phyloP scores from a whole-genome alignment of 345 rosid genomes.

The Gossypium stocksii region DNA sequence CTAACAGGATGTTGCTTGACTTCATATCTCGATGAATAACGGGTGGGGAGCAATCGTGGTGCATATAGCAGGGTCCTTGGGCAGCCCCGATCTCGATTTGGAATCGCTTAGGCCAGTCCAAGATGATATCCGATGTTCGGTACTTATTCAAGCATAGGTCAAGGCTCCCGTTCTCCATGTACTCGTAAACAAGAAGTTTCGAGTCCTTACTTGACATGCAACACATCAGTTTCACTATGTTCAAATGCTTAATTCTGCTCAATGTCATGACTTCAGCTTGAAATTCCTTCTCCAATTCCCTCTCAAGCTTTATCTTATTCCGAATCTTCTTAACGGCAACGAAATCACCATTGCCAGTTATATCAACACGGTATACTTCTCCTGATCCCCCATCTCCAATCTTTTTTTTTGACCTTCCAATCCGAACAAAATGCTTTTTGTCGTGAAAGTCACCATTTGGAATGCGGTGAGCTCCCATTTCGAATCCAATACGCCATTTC shows the following conservation, averaged over 20 bases:
- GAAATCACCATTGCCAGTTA: conserved; percentile 20
- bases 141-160: conserved; percentile 47
- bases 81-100: conserved; percentile 59
- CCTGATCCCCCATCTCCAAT: conserved; percentile 71
- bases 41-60: conserved; percentile 53
- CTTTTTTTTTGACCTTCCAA: conserved; percentile 40
- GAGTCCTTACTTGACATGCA: conserved; percentile 51
- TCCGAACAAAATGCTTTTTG: conserved; percentile 29
- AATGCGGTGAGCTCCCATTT: conserved; percentile 45
- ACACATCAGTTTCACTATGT: conserved; percentile 57
- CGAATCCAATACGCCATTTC: conserved; percentile 10
- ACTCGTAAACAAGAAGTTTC: conserved; percentile 63
- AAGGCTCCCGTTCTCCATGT: conserved; percentile 54
- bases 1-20: conserved; percentile 62
- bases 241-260: conserved; percentile 42
- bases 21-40: conserved; percentile 63
- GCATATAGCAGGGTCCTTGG: conserved; percentile 64
- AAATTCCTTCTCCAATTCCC: conserved; percentile 46
- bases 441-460: conserved; percentile 45
- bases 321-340: conserved; percentile 59
- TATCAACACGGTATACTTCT: conserved; percentile 41
- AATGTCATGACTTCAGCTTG: conserved; percentile 47
- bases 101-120: conserved; percentile 60
- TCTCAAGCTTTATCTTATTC: conserved; percentile 30
- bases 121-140: background rate